phyloP scores from a whole-genome alignment of 2,329 filamentous ascomycete genomes.

The Graphilbum ipis-grandicollis region DNA sequence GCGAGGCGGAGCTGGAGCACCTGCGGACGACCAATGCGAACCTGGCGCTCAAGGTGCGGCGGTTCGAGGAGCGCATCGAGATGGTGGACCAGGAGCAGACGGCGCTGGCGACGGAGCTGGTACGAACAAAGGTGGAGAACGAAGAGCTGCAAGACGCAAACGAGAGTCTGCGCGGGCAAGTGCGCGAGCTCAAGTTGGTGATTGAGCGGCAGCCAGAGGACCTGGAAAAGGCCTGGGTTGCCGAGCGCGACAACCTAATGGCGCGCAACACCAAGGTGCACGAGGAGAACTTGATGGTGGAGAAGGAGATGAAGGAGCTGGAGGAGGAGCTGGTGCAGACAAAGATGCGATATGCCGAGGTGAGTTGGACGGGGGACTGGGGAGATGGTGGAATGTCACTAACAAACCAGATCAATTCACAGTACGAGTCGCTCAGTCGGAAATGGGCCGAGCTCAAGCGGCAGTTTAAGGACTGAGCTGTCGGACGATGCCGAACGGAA shows the following conservation, averaged over 20 bases:
- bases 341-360: constrained; percentile 92
- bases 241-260: constrained; percentile 84
- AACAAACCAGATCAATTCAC: constrained; percentile 41
- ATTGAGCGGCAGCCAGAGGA: constrained; percentile 83
- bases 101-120: constrained; percentile 74
- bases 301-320: constrained; percentile 81
- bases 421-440: constrained; percentile 54
- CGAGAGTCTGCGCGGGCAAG: constrained; percentile 71
- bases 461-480: constrained; percentile 27
- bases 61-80: constrained; percentile 75
- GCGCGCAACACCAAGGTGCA: constrained; percentile 84
- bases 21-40: constrained; percentile 49
- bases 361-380: constrained; percentile 27
- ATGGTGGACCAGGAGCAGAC: constrained; percentile 83
- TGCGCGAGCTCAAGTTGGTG: constrained; percentile 67
- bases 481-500: constrained; percentile 4
- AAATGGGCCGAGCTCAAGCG: constrained; percentile 61
- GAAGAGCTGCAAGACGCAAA: constrained; percentile 79
- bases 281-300: constrained; percentile 74
- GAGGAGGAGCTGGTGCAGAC: constrained; percentile 83
- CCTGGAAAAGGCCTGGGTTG: constrained; percentile 63
- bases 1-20: constrained; percentile 63
- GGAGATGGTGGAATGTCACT: neutral
- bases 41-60: constrained; percentile 60
- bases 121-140: constrained; percentile 85